These are phyloP conservation scores for Aspergillus baeticus DNA, from an alignment of 495 filamentous ascomycete genomes.

Conservation along the genomic window DNA sequence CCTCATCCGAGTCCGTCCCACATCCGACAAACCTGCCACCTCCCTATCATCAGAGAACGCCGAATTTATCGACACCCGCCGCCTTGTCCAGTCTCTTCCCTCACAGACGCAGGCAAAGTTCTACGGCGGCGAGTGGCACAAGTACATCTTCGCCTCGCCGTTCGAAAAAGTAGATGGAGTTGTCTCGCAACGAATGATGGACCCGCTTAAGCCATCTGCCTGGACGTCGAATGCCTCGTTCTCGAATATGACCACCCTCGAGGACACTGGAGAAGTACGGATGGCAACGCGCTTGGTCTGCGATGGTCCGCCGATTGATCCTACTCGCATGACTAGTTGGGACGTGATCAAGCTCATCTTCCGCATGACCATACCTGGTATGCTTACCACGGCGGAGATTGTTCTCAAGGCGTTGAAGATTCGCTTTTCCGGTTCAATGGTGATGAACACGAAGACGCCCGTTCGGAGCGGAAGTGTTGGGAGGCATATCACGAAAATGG, in stretches of 20 bases:
- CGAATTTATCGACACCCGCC: conserved; percentile 3
- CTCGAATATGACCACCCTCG: conserved; percentile 12
- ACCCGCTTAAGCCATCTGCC: not conserved
- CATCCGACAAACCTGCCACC: not conserved
- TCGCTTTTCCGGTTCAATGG: conserved; percentile 1
- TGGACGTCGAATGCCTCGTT: conserved; percentile 10
- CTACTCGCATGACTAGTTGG: not conserved
- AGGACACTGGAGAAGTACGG: conserved; percentile 4
- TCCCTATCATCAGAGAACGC: not conserved
- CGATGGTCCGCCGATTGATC: conserved; percentile 8
- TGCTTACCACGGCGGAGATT: conserved; percentile 10
- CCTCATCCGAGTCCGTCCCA: conserved; percentile 1
- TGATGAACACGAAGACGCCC: conserved; percentile 12
- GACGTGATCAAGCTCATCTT: conserved; percentile 1
- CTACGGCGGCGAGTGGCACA: conserved; percentile 16
- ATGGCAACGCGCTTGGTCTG: conserved; percentile 12
- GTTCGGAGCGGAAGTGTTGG: conserved; percentile 12
- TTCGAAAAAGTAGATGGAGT: conserved; percentile 15
- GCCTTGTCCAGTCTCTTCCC: not conserved
- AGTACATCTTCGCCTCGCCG: conserved; percentile 14
- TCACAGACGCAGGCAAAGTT: not conserved
- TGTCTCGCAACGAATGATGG: conserved; percentile 9
- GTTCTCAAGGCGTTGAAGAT: conserved; percentile 12
- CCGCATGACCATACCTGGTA: conserved; percentile 9
- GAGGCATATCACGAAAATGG: conserved; percentile 4